A percentile compares a stretch with the other conserved stretches of the same genome.
These are phyloP conservation scores for Pseudocercospora vitis DNA, from an alignment of 2,329 filamentous ascomycete species.

Conservation along the genomic window DNA sequence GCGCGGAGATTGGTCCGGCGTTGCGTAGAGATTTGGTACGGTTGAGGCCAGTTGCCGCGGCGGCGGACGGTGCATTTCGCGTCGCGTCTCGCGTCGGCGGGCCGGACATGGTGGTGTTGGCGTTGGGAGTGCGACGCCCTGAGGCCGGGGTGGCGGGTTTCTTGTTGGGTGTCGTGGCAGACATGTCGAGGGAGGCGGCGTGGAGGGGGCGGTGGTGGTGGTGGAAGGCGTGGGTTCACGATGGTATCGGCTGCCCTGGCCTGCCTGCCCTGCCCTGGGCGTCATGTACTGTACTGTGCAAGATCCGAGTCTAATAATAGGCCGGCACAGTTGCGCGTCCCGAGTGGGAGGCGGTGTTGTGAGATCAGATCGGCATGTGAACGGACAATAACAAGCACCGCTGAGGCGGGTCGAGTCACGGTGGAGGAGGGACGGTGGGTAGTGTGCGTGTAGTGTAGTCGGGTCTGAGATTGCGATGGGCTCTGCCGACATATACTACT, in stretches of 20 bases:
- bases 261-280: neutral
- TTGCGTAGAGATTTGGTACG: constrained; percentile 62
- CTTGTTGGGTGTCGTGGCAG: constrained; percentile 24
- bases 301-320: constrained; percentile 18
- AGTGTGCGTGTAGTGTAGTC: no score
- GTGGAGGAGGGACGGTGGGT: neutral
- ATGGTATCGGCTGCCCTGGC: no score
- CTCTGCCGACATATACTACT: neutral
- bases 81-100: constrained; percentile 9
- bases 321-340: neutral
- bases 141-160: constrained; percentile 22
- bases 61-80: constrained; percentile 16
- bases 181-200: constrained; percentile 6
- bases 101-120: constrained; percentile 15
- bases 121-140: constrained; percentile 23
- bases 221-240: no score
- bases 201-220: neutral
- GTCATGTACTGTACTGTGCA: neutral
- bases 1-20: constrained; percentile 69
- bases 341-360: constrained; percentile 3
- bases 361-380: constrained; percentile 9
- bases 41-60: constrained; percentile 28
- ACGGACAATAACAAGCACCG: no score
- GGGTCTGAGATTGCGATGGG: constrained; percentile 10
- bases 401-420: no score